These are phyloP conservation scores for Batkoa obscura DNA, from an alignment of 371 early-diverging fungal genomes.

Conservation along the genomic window DNA sequence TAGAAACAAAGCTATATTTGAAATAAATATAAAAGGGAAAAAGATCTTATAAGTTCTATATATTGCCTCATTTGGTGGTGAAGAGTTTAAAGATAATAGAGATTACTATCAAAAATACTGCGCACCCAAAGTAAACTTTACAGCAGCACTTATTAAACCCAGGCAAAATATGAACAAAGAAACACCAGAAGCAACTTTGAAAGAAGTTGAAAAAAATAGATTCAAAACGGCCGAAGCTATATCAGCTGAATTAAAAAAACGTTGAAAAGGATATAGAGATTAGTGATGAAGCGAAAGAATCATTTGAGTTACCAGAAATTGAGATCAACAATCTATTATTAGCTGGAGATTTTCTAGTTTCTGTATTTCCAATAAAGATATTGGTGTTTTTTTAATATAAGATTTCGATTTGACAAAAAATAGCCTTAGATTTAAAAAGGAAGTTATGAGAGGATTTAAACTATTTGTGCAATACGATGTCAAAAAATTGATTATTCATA, in stretches of 20 bases:
- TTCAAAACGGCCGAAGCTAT: background rate
- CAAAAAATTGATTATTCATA: conserved; percentile 11
- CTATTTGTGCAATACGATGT: conserved; percentile 10
- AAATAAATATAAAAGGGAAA: background rate
- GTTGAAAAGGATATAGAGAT: background rate
- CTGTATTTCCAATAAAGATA: background rate
- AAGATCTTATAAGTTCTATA: background rate
- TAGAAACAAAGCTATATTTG: background rate
- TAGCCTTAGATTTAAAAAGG: background rate
- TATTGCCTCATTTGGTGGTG: background rate
- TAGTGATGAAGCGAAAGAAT: background rate
- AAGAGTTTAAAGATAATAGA: background rate
- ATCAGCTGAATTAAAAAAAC: background rate
- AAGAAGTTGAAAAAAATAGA: background rate
- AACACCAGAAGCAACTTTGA: background rate
- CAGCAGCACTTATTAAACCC: background rate
- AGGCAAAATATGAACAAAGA: background rate
- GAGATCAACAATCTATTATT: background rate
- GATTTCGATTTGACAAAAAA: background rate
- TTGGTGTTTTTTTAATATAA: background rate
- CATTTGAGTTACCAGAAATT: background rate
- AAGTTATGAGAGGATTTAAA: conserved; percentile 10
- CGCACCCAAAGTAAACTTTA: no score
- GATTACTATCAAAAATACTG: background rate
- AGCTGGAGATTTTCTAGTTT: background rate